These are phyloP conservation scores for Petunia axillaris DNA, from an alignment of 257 asterid species.

Conservation along the genomic window DNA sequence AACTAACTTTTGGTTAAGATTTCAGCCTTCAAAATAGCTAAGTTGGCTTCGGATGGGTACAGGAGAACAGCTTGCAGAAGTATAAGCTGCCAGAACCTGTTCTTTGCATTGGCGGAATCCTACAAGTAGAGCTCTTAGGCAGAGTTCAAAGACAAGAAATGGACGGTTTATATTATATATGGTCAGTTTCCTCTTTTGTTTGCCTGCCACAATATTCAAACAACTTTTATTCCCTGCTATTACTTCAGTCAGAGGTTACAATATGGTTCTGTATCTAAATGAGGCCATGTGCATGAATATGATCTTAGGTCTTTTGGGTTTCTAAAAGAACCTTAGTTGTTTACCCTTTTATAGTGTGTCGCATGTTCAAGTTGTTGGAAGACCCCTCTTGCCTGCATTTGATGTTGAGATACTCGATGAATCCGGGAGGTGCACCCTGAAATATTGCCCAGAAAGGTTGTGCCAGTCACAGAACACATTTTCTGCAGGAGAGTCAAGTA, in stretches of 20 bases:
- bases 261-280: background rate
- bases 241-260: background rate
- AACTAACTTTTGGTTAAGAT: background rate
- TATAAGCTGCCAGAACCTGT: slow-evolving; percentile 75
- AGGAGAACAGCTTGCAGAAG: slow-evolving; percentile 75
- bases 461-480: slow-evolving; percentile 28
- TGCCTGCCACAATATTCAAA: background rate
- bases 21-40: background rate
- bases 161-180: slow-evolving; percentile 70
- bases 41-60: slow-evolving; percentile 30
- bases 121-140: slow-evolving; percentile 80
- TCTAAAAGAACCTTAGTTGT: background rate
- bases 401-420: slow-evolving; percentile 55
- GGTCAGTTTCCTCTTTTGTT: slow-evolving; percentile 46
- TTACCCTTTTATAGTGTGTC: slow-evolving; percentile 46
- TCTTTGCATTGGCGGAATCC: slow-evolving; percentile 73
- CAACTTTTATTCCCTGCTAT: background rate
- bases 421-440: slow-evolving; percentile 56
- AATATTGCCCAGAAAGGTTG: slow-evolving; percentile 37
- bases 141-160: slow-evolving; percentile 77
- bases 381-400: slow-evolving; percentile 63
- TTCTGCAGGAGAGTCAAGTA: slow-evolving; percentile 41
- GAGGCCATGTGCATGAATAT: background rate
- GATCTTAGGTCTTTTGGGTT: background rate
- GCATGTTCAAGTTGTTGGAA: slow-evolving; percentile 65